Evolutionary conservation across 2,329 filamentous ascomycete species (phyloP).

Genomic region (Colletotrichum paranaense): DNA sequence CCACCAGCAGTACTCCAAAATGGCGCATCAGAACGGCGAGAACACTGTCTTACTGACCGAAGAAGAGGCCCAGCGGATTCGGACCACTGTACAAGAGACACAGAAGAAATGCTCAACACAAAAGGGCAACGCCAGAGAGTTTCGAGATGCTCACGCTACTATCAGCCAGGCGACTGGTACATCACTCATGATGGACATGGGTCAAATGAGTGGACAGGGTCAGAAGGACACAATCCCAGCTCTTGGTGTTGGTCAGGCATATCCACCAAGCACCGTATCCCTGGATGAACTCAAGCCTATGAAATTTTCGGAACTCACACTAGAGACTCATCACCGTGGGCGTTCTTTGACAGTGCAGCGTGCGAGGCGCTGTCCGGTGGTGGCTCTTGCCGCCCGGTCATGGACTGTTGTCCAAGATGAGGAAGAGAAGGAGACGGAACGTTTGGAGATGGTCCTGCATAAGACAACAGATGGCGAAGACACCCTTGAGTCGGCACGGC

Average conservation of each 20-base stretch:
- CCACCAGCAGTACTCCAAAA: not conserved
- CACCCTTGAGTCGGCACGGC: slow-evolving; percentile 45
- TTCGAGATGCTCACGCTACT: slow-evolving; percentile 18
- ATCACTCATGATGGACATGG: slow-evolving; percentile 48
- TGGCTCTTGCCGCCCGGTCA: slow-evolving; percentile 39
- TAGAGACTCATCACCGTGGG: slow-evolving; percentile 46
- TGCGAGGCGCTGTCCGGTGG: slow-evolving; percentile 39
- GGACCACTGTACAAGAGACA: slow-evolving; percentile 38
- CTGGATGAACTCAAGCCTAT: slow-evolving; percentile 41
- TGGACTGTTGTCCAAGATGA: slow-evolving; percentile 47
- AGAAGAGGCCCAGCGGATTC: slow-evolving; percentile 44
- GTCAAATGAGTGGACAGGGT: slow-evolving; percentile 35
- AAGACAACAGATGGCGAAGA: slow-evolving; percentile 46
- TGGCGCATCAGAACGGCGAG: slow-evolving; percentile 19
- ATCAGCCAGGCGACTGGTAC: slow-evolving; percentile 31
- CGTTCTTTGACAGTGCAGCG: slow-evolving; percentile 41
- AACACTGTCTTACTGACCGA: slow-evolving; percentile 47
- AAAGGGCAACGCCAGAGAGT: slow-evolving; percentile 29
- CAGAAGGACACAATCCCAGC: slow-evolving; percentile 42
- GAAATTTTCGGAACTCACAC: slow-evolving; percentile 38
- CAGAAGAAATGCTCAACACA: slow-evolving; percentile 39
- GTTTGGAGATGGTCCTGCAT: slow-evolving; percentile 47
- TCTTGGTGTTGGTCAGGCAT: slow-evolving; percentile 42
- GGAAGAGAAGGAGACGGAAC: slow-evolving; percentile 40
- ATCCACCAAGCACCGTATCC: slow-evolving; percentile 39